Conservation (phyloP, 192 early-diverging fungal species). For the Chytriomyces sp. region DNA sequence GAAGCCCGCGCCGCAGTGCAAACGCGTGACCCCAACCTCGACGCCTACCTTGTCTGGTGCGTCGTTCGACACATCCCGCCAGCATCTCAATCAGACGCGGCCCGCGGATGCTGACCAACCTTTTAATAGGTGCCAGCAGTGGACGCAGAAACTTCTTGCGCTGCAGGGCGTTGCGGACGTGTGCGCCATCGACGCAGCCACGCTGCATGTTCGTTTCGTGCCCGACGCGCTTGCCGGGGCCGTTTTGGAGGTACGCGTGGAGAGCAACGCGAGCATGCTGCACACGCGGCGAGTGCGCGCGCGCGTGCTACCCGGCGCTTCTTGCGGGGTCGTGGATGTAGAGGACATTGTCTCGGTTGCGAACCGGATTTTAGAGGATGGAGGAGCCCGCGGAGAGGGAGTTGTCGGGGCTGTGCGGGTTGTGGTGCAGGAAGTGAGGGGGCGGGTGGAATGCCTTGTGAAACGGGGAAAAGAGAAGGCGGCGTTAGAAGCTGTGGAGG, state of each 20-base stretch:
- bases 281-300: neutral
- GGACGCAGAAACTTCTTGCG: constrained; percentile 28
- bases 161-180: constrained; percentile 10
- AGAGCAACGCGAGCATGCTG: neutral
- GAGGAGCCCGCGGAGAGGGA: too few relatives aligned
- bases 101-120: too few relatives aligned
- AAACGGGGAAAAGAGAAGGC: neutral
- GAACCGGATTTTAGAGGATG: too few relatives aligned
- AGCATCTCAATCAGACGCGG: too few relatives aligned
- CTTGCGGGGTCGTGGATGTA: too few relatives aligned
- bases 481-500: neutral
- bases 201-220: neutral
- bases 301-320: too few relatives aligned
- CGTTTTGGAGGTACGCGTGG: neutral
- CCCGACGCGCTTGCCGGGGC: too few relatives aligned
- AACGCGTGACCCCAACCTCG: constrained; percentile 21
- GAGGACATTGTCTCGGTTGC: too few relatives aligned
- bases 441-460: neutral
- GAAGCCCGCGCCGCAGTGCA: constrained; percentile 13
- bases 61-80: too few relatives aligned
- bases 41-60: constrained; percentile 26
- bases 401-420: too few relatives aligned
- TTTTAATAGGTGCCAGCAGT: constrained; percentile 29
- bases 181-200: neutral
- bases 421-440: too few relatives aligned